These are phyloP conservation scores for Rhododendron molle DNA, from an alignment of 148 eudicot species.

Conservation along the genomic window DNA sequence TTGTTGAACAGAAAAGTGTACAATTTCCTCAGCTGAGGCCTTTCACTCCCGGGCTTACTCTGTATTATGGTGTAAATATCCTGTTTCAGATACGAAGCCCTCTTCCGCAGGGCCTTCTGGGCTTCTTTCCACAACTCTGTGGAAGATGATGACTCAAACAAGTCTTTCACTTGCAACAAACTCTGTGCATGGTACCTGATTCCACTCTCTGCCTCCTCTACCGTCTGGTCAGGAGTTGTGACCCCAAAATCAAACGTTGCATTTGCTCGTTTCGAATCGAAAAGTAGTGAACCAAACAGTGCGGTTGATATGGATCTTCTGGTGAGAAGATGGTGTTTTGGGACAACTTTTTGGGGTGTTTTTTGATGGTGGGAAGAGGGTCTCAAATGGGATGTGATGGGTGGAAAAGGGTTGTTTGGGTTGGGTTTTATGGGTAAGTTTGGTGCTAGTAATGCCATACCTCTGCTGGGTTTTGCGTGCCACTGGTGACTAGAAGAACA, in stretches of 20 bases:
- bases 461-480: neutral
- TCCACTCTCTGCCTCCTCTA: slow-evolving; percentile 11
- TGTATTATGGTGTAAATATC: slow-evolving; percentile 20
- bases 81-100: slow-evolving; percentile 20
- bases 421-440: neutral
- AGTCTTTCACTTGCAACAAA: slow-evolving; percentile 12
- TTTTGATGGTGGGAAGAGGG: neutral
- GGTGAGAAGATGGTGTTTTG: neutral
- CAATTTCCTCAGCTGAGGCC: slow-evolving; percentile 20
- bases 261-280: neutral
- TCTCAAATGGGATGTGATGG: neutral
- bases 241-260: slow-evolving; percentile 14
- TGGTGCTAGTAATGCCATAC: neutral
- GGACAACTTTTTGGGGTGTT: neutral
- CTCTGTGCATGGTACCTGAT: slow-evolving; percentile 12
- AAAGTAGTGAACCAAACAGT: neutral
- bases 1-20: slow-evolving; percentile 14
- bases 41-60: slow-evolving; percentile 18
- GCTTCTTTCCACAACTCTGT: slow-evolving; percentile 16
- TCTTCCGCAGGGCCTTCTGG: slow-evolving; percentile 15
- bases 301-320: neutral
- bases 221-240: slow-evolving; percentile 14
- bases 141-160: slow-evolving; percentile 11
- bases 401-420: neutral
- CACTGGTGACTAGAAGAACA: neutral